These are phyloP conservation scores for Cyberlindnera subsufficiens DNA, from an alignment of 805 yeast species.

Conservation along the genomic window DNA sequence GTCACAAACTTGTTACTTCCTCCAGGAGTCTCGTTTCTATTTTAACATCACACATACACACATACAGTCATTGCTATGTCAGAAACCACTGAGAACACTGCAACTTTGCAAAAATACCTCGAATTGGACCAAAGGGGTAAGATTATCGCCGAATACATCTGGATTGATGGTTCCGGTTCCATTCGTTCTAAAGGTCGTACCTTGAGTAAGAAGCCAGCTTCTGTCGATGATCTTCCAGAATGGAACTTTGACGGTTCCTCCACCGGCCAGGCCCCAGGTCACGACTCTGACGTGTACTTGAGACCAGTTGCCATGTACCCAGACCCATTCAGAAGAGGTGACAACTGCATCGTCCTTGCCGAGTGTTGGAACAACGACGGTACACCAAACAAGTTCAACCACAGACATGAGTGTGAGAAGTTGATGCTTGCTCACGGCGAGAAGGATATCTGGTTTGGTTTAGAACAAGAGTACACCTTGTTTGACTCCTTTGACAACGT, in stretches of 20 bases:
- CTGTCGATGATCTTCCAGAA: conserved; percentile 87
- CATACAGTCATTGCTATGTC: conserved; percentile 15
- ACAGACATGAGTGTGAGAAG: conserved; percentile 94
- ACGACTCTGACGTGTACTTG: conserved; percentile 90
- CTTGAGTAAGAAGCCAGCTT: conserved; percentile 56
- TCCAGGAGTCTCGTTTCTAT: conserved; percentile 1
- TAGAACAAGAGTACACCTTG: conserved; percentile 97
- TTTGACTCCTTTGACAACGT: conserved; percentile 86
- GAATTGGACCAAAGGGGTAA: conserved; percentile 81
- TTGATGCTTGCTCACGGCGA: conserved; percentile 86
- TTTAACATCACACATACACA: conserved; percentile 1
- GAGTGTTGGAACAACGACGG: conserved; percentile 99
- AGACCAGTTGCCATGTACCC: conserved; percentile 94
- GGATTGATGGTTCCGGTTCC: conserved; percentile 93
- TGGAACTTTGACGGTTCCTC: conserved; percentile 99
- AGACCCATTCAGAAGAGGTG: conserved; percentile 98
- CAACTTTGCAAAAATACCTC: conserved; percentile 76
- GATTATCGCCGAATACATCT: conserved; percentile 92
- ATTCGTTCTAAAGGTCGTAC: conserved; percentile 95
- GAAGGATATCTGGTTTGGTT: conserved; percentile 92
- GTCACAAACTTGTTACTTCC: not conserved
- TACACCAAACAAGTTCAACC: conserved; percentile 97
- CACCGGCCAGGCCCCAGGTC: conserved; percentile 97
- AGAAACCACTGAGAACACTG: conserved; percentile 60
- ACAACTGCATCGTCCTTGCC: conserved; percentile 88